Evolutionary conservation across 2,329 filamentous ascomycete species (phyloP).

Genomic region (Fusarium coicis): DNA sequence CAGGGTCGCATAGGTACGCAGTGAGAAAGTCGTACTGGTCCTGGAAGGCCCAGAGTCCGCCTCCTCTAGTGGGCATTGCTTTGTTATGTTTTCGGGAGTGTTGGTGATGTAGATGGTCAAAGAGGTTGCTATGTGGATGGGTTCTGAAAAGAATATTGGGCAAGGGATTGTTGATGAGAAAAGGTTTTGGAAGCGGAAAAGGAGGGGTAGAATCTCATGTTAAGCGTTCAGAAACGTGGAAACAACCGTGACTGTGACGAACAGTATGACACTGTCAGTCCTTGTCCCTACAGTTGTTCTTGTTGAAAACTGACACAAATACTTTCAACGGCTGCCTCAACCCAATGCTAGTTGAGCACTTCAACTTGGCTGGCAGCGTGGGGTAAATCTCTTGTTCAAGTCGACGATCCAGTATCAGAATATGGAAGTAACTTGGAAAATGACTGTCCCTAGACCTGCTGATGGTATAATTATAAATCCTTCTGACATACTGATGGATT

Average conservation of each 20-base stretch:
- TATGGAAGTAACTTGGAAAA: background rate
- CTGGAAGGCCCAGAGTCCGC: background rate
- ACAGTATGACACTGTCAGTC: background rate
- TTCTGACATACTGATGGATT: background rate
- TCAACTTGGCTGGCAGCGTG: rapidly evolving
- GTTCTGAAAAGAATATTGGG: too few relatives aligned
- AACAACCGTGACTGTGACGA: background rate
- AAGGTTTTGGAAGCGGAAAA: too few relatives aligned
- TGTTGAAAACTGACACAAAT: background rate
- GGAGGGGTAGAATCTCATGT: background rate
- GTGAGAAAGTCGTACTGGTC: background rate
- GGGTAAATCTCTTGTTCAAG: background rate
- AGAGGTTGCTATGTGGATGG: background rate
- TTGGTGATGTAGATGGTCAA: background rate
- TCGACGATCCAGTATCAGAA: background rate
- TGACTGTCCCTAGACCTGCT: background rate
- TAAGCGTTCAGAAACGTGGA: rapidly evolving
- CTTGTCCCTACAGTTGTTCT: background rate
- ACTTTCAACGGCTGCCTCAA: background rate
- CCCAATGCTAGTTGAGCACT: background rate
- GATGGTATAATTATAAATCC: too few relatives aligned
- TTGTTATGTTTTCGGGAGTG: background rate
- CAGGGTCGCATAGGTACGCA: background rate
- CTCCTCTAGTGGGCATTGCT: background rate
- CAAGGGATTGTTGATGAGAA: background rate